Conservation (phyloP, 2,329 filamentous ascomycete genomes). For the Huntiella omanensis region DNA sequence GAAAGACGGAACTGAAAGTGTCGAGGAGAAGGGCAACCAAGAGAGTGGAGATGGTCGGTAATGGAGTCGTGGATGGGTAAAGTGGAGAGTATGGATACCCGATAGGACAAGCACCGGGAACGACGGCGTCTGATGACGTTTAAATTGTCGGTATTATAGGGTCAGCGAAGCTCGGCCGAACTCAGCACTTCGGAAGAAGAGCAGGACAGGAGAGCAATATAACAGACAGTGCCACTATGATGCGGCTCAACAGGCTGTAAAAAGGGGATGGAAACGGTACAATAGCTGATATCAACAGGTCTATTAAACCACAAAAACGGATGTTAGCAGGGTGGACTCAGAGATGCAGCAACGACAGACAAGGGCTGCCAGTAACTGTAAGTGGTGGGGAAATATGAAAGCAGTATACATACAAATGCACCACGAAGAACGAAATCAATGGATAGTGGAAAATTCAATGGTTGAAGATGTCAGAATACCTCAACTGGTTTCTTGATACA, state of each 20-base stretch:
- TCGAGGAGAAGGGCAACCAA: constrained; percentile 4
- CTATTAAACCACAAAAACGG: too few species aligned
- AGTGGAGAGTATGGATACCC: neutral
- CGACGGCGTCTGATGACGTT: neutral
- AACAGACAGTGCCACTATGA: neutral
- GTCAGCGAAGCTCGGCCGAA: constrained; percentile 11
- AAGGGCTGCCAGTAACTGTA: too few species aligned
- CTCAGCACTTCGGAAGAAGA: constrained; percentile 5
- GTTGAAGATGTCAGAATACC: neutral
- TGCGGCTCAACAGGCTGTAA: too few species aligned
- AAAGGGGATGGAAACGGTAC: too few species aligned
- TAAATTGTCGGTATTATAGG: constrained; percentile 8
- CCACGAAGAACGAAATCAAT: too few species aligned
- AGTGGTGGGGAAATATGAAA: too few species aligned
- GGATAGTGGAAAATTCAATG: too few species aligned
- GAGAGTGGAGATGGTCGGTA: constrained; percentile 1
- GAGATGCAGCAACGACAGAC: too few species aligned
- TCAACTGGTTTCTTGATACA: neutral
- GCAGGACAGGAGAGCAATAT: neutral
- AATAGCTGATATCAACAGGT: too few species aligned
- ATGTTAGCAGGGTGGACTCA: too few species aligned
- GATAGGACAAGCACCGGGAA: neutral
- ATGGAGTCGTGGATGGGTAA: neutral
- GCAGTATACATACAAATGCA: too few species aligned
- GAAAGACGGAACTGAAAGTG: neutral